Base-by-base conservation (phyloP, 495 filamentous ascomycete species). In the Aspergillus asperescens region DNA sequence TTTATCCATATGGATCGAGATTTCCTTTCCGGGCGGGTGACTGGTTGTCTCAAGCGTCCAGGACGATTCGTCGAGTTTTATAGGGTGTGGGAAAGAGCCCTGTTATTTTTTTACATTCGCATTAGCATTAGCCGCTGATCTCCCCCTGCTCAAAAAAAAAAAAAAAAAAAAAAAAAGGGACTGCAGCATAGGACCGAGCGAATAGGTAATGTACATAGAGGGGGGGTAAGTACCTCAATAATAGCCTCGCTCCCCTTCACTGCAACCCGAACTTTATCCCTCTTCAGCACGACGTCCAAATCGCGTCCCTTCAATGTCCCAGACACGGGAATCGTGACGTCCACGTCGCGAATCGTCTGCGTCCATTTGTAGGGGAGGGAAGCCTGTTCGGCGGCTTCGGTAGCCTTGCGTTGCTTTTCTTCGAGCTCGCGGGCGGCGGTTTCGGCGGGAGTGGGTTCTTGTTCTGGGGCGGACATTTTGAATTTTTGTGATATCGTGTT, bases 301-400 rank as follows among this genome's bases (percentile, higher is more conserved):
- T 98, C 93, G 38, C 83, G 79, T n/a, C 81, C 88, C 66, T 90
- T 90, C 57, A 95, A 71, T 57, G 87, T 93, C 18, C 76, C 83
- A 1, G 91, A 81, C 2, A 98, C 81, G 5, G 82, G 71, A 46
- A 91, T 71, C 25, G 78, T 85, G 55, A 98, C 71, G 62, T 97
- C 91, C 56, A 96, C 71, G 58, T 97, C 94, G 54, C 79, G 76
- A 69, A 98, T 96, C n/a, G 86, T 90, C 70, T 98, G 93, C 2
- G 81, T 88, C 93, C 93, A 98, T 73, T 93, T 90, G 83, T 98
- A 98, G 4, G 93, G 93, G 8, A 98, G 84, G 35, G 84, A 78
- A 18, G 87, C 89, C 75, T 98, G 93, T 69, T 97, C 93, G 28
- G 83, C 86, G 25, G 78, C 78, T 69, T 98, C 90, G 65, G 85